Evolutionary conservation across 78 protist genomes (phyloP).

Genomic region (Dictyostelium purpureum): DNA sequence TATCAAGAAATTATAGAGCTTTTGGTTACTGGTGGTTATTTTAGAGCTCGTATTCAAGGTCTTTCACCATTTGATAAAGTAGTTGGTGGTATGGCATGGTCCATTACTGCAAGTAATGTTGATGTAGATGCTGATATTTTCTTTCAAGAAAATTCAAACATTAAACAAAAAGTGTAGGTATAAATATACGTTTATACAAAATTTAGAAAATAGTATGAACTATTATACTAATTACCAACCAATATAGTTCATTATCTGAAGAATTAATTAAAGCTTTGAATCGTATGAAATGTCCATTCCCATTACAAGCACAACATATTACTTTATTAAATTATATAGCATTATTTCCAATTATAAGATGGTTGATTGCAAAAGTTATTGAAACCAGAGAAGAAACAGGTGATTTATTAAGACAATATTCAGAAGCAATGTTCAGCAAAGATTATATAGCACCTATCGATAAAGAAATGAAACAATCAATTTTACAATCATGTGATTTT

Average conservation of each 20-base stretch:
- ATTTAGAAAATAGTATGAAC: not conserved
- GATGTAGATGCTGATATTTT: constrained; percentile 92
- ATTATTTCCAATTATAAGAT: constrained; percentile 92
- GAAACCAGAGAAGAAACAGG: constrained; percentile 89
- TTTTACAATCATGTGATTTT: constrained; percentile 28
- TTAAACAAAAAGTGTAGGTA: constrained; percentile 84
- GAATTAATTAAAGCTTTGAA: constrained; percentile 87
- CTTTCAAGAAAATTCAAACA: constrained; percentile 90
- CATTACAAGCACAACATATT: constrained; percentile 93
- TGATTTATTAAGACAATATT: constrained; percentile 73
- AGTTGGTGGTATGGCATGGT: constrained; percentile 97
- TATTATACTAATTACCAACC: not conserved
- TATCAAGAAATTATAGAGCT: constrained; percentile 87
- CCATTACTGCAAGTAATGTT: constrained; percentile 82
- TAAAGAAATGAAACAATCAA: not conserved
- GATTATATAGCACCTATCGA: constrained; percentile 76
- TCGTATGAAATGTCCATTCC: constrained; percentile 91
- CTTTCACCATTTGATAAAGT: constrained; percentile 93
- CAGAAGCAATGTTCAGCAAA: constrained; percentile 82
- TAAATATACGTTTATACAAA: not conserved
- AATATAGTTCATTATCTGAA: constrained; percentile 83
- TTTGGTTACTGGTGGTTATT: constrained; percentile 97
- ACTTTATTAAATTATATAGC: constrained; percentile 87
- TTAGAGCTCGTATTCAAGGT: constrained; percentile 92
- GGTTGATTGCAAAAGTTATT: constrained; percentile 95